phyloP scores from a whole-genome alignment of 129 eudicot species.

The Oenanthe sinensis region DNA sequence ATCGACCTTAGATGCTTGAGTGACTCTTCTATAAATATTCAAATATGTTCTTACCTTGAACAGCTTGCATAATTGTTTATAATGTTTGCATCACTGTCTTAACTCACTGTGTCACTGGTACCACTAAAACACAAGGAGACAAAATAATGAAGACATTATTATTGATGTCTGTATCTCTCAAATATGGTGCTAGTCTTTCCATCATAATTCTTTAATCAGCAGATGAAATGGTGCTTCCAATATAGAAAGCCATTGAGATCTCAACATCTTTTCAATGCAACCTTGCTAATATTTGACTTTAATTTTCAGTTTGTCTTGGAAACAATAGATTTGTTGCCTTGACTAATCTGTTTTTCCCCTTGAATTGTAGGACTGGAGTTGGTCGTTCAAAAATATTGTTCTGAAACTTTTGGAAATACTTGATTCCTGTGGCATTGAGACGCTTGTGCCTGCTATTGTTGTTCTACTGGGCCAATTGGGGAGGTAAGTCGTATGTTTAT shows the following conservation, averaged over 20 bases:
- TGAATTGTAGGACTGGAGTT: slow-evolving; percentile 64
- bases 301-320: neutral
- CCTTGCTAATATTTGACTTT: neutral
- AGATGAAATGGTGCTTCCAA: neutral
- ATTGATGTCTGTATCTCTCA: neutral
- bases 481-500: slow-evolving; percentile 33
- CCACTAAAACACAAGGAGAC: neutral
- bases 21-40: neutral
- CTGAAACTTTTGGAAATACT: slow-evolving; percentile 28
- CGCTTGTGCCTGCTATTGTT: slow-evolving; percentile 36
- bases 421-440: slow-evolving; percentile 36
- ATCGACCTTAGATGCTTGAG: neutral
- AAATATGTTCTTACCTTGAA: neutral
- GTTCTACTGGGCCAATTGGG: slow-evolving; percentile 67
- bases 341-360: slow-evolving; percentile 1
- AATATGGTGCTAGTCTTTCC: neutral
- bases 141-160: neutral
- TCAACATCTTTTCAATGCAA: neutral
- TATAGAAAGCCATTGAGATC: neutral
- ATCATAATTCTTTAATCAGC: neutral
- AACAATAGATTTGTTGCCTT: neutral
- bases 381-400: slow-evolving; percentile 56
- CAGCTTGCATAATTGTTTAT: neutral
- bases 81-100: neutral
- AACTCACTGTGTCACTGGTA: neutral